These are phyloP conservation scores for Cordyceps militaris DNA, from an alignment of 2,329 filamentous ascomycete genomes.

Conservation along the genomic window DNA sequence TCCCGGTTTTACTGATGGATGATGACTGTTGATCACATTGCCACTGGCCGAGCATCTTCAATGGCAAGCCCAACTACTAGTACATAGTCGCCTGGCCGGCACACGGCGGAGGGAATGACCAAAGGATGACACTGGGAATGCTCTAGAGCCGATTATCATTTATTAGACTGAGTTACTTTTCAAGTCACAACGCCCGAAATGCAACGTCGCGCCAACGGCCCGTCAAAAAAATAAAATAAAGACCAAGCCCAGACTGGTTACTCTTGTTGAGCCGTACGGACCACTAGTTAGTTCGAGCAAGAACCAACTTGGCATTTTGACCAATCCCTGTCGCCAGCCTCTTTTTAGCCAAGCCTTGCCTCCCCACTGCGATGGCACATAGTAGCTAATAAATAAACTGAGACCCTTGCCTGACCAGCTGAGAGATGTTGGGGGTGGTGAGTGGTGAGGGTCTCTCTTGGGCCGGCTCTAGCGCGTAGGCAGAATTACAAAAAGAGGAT, in stretches of 20 bases:
- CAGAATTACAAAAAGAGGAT: not conserved
- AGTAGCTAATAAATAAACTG: not conserved
- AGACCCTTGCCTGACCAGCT: not conserved
- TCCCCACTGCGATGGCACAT: not conserved
- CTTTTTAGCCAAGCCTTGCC: not conserved
- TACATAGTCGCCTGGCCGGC: no score
- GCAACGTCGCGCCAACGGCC: constrained; percentile 13
- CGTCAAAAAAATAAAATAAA: not conserved
- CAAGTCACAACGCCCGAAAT: not conserved
- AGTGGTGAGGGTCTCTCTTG: not conserved
- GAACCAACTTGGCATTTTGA: not conserved
- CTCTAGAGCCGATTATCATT: not conserved
- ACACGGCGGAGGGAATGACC: no score
- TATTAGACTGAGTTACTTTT: not conserved
- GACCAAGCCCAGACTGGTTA: not conserved
- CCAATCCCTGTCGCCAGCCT: constrained; percentile 2
- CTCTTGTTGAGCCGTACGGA: not conserved
- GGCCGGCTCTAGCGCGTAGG: not conserved
- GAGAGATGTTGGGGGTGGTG: not conserved
- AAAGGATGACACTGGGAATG: not conserved
- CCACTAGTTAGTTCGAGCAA: not conserved
- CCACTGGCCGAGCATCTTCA: not conserved
- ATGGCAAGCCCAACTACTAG: no score
- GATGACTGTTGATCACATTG: constrained; percentile 5
- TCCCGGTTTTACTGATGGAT: constrained; percentile 5